Base-by-base conservation (phyloP, 257 asterid species). In the Plantago elongata region DNA sequence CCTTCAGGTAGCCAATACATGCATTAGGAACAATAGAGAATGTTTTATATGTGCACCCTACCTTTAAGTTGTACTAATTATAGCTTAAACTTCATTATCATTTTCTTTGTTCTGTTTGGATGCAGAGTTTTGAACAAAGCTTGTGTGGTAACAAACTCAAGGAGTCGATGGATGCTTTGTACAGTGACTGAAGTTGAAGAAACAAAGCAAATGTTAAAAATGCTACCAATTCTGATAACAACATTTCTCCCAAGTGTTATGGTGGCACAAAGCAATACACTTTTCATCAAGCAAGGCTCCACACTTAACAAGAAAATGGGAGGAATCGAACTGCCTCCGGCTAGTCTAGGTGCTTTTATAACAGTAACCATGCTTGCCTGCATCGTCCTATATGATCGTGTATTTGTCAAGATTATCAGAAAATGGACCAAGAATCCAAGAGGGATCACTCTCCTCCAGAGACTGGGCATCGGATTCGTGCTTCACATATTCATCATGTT, bases 381-480 rank as follows among this genome's bases (percentile, higher is more conserved):
- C 62, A 47, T 75, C 11, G 57, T 65, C 0, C 38, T 81, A 13
- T 78, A 78, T 14, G 87, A 78, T 29, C 78, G 80, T 0, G 63
- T 78, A 0, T 66, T 81, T 3, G 81, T 81, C 13, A 72, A 66
- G 16, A 9, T 72, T 5, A 9, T 63, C 0, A 57, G 65, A 13
- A 70, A 51, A 61, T 77, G 69, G 77, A 81, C 81, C 1, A 71
- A 77, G 16, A 78, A 81, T 29, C 81, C 83, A 0, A 67, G 83
- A 61, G 86, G 86, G 16, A 77, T 80, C 65, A 77, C 75, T 22
- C 79, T 74, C 34, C 66, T 80, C 15, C 86, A 80, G 13, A 59
- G 86, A 60, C 14, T 80, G 37, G 83, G 83, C 30, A 58, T 72
- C 42, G 83, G 83, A 5, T 61, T 72, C 22, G 48, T 67, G 3